A percentile compares a stretch with the other conserved stretches of the same genome.
phyloP scores from a whole-genome alignment of 805 yeast species.

The Danielia reshetovae region DNA sequence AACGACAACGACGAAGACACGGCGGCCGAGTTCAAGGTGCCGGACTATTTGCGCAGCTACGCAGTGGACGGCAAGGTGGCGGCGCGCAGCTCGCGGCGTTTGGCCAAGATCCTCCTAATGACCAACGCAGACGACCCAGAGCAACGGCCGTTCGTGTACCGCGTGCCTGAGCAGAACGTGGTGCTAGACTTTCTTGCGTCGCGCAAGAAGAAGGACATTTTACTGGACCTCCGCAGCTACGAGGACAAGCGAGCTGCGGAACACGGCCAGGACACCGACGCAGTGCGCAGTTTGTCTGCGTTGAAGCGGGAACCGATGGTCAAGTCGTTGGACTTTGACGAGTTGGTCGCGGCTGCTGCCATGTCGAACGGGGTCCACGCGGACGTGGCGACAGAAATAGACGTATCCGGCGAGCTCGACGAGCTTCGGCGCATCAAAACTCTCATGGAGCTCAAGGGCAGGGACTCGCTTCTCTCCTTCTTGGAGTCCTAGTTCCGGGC shows the following conservation, averaged over 20 bases:
- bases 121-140: slow-evolving; percentile 17
- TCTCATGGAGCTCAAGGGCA: slow-evolving; percentile 67
- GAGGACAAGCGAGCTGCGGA: slow-evolving; percentile 18
- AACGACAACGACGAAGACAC: slow-evolving; percentile 18
- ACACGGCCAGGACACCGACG: slow-evolving; percentile 7
- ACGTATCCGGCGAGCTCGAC: slow-evolving; percentile 34
- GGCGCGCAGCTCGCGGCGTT: slow-evolving; percentile 20
- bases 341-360: slow-evolving; percentile 37
- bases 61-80: slow-evolving; percentile 32
- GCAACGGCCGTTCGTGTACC: slow-evolving; percentile 47
- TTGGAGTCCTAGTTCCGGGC: slow-evolving; percentile 28
- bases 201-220: slow-evolving; percentile 25
- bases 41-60: slow-evolving; percentile 30
- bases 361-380: slow-evolving; percentile 11
- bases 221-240: slow-evolving; percentile 22
- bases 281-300: slow-evolving; percentile 3
- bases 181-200: slow-evolving; percentile 64
- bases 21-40: slow-evolving; percentile 28
- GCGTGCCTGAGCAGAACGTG: slow-evolving; percentile 65
- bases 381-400: not conserved
- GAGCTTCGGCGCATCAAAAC: slow-evolving; percentile 55
- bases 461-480: slow-evolving; percentile 58
- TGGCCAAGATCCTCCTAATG: slow-evolving; percentile 11
- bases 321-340: slow-evolving; percentile 39
- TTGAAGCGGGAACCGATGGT: not conserved